A percentile compares a stretch with the other conserved stretches of the same genome.
These are phyloP conservation scores for Penicillium expansum DNA, from an alignment of 2,329 filamentous ascomycete genomes.

Conservation along the genomic window DNA sequence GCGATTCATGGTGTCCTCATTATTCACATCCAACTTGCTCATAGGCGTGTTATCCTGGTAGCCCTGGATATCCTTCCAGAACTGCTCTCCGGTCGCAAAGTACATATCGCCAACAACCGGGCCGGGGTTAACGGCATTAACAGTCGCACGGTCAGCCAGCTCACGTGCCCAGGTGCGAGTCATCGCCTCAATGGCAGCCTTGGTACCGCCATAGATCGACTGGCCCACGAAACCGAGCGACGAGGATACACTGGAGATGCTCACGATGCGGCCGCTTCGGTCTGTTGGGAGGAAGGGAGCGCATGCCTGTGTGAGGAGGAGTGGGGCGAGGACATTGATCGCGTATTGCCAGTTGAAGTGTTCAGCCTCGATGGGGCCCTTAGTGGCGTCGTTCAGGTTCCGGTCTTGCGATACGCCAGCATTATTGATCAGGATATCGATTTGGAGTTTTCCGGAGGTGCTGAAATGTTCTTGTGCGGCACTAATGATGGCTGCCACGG, in stretches of 20 bases:
- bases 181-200: slow-evolving; percentile 66
- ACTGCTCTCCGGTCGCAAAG: slow-evolving; percentile 53
- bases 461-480: slow-evolving; percentile 60
- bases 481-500: slow-evolving; percentile 55
- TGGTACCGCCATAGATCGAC: slow-evolving; percentile 63
- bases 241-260: slow-evolving; percentile 58
- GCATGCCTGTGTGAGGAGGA: slow-evolving; percentile 73
- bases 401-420: slow-evolving; percentile 60
- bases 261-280: slow-evolving; percentile 64
- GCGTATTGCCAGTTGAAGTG: slow-evolving; percentile 72
- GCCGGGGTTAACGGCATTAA: slow-evolving; percentile 65
- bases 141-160: slow-evolving; percentile 59
- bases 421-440: slow-evolving; percentile 88
- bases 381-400: slow-evolving; percentile 61
- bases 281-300: slow-evolving; percentile 67
- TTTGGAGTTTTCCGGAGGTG: slow-evolving; percentile 53
- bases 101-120: slow-evolving; percentile 69
- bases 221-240: slow-evolving; percentile 58
- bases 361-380: slow-evolving; percentile 57
- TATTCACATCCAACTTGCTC: slow-evolving; percentile 58
- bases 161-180: slow-evolving; percentile 67
- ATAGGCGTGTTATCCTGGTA: slow-evolving; percentile 65
- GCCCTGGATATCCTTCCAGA: slow-evolving; percentile 58
- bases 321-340: slow-evolving; percentile 77
- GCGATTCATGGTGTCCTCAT: slow-evolving; percentile 52